Evolutionary conservation across 176 grass and related monocot species (phyloP).

Genomic region (Urochloa ruziziensis): DNA sequence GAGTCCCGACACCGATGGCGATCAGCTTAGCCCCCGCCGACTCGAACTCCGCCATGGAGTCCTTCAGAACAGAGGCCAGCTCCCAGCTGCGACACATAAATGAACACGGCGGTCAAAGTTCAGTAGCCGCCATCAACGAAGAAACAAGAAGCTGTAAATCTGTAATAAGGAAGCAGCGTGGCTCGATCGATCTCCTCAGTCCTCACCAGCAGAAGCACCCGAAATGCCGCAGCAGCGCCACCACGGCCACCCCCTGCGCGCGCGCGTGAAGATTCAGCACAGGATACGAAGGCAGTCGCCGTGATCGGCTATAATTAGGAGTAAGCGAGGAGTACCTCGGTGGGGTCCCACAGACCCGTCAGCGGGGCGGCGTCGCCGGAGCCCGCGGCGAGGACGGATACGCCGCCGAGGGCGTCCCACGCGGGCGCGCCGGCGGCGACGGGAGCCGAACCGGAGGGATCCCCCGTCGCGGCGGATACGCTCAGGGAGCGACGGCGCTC

Average conservation of each 20-base stretch:
- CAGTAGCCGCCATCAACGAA: neutral
- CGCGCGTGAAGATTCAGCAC: neutral
- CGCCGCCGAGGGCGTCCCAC: slow-evolving; percentile 48
- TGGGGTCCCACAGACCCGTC: slow-evolving; percentile 67
- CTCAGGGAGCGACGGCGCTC: neutral
- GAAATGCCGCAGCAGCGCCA: slow-evolving; percentile 80
- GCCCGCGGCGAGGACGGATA: slow-evolving; percentile 50
- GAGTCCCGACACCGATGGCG: slow-evolving; percentile 75
- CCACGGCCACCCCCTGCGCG: slow-evolving; percentile 65
- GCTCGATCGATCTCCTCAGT: slow-evolving; percentile 27
- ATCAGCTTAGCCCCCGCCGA: slow-evolving; percentile 64
- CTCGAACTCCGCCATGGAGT: slow-evolving; percentile 64
- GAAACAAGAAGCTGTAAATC: neutral
- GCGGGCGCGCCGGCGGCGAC: slow-evolving; percentile 7
- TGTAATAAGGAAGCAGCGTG: too few species aligned
- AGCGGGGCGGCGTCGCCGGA: slow-evolving; percentile 53
- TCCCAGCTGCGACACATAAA: slow-evolving; percentile 68
- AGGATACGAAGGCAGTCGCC: neutral
- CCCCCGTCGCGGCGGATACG: neutral
- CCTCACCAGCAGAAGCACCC: slow-evolving; percentile 89
- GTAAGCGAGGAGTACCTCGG: slow-evolving; percentile 24
- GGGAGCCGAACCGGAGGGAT: neutral
- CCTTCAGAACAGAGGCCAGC: slow-evolving; percentile 77
- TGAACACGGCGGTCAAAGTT: neutral
- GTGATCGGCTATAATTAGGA: neutral